These are phyloP conservation scores for Colletotrichum karsti DNA, from an alignment of 2,329 filamentous ascomycete genomes.

Conservation along the genomic window DNA sequence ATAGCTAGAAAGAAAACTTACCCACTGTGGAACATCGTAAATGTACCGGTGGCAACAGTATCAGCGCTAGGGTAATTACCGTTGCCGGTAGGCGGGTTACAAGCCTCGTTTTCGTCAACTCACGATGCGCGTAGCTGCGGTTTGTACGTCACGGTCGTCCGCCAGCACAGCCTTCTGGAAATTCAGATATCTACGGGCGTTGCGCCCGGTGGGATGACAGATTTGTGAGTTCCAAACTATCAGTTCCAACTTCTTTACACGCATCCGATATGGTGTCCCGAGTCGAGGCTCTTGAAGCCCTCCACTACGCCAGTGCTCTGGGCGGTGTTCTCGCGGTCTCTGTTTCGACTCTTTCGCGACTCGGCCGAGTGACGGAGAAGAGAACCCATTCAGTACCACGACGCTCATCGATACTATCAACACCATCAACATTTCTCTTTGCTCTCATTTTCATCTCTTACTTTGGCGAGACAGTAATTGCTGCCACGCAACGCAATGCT, in stretches of 20 bases:
- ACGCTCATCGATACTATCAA: neutral
- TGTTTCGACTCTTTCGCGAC: neutral
- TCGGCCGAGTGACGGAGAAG: neutral
- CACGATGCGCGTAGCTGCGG: neutral
- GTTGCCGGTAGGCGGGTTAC: neutral
- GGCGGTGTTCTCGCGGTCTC: neutral
- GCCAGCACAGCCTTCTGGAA: too few relatives aligned
- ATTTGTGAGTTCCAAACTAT: neutral
- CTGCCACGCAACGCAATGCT: neutral
- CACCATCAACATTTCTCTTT: neutral
- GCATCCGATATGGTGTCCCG: neutral
- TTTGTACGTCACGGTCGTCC: too few relatives aligned
- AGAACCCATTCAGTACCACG: neutral
- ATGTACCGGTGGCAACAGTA: neutral
- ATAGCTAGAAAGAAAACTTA: neutral
- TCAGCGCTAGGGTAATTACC: conserved; percentile 8
- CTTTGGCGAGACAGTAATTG: neutral
- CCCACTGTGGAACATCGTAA: neutral
- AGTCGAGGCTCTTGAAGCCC: neutral
- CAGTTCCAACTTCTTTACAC: neutral
- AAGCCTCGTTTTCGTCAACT: neutral
- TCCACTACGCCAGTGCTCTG: conserved; percentile 13
- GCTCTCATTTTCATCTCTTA: neutral
- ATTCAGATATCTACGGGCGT: too few relatives aligned
- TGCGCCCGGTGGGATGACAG: neutral